These are phyloP conservation scores for Penicillium atrosanguineum DNA, from an alignment of 495 filamentous ascomycete genomes.

Conservation along the genomic window DNA sequence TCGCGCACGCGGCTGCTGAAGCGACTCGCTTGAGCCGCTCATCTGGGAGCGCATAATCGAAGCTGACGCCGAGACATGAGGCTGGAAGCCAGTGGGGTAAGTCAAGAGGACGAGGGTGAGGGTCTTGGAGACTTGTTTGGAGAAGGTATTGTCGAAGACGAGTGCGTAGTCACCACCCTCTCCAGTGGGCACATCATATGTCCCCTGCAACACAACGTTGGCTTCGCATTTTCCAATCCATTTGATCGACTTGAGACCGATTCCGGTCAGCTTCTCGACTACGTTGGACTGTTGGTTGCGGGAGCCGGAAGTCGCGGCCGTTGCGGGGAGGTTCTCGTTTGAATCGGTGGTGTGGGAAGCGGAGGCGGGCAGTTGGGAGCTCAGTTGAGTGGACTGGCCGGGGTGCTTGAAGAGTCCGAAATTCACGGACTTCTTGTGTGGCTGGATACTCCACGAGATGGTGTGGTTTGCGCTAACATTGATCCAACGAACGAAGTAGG, in stretches of 20 bases:
- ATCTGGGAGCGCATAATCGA: constrained; percentile 47
- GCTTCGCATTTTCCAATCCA: constrained; percentile 96
- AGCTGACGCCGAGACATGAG: constrained; percentile 47
- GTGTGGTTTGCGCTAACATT: constrained; percentile 83
- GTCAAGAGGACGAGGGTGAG: constrained; percentile 92
- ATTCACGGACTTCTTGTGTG: constrained; percentile 96
- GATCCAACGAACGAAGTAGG: constrained; percentile 97
- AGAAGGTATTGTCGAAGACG: constrained; percentile 98
- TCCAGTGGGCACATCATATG: constrained; percentile 67
- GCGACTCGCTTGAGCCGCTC: constrained; percentile 30
- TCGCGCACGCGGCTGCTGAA: constrained; percentile 28
- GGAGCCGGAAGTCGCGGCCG: constrained; percentile 21
- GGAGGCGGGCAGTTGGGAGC: constrained; percentile 43
- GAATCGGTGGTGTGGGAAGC: constrained; percentile 46
- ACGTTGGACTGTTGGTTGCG: constrained; percentile 58
- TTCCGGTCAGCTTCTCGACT: constrained; percentile 76
- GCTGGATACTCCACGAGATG: constrained; percentile 96
- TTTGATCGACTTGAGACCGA: constrained; percentile 80
- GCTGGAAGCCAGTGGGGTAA: constrained; percentile 80
- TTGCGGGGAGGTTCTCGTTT: constrained; percentile 37
- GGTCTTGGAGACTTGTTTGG: constrained; percentile 90
- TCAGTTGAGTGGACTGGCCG: constrained; percentile 55
- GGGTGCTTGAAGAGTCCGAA: constrained; percentile 98
- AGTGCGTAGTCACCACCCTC: constrained; percentile 93
- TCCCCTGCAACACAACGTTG: constrained; percentile 91